Conservation (phyloP, 208 protist species). For the Crithidia acanthocephali region DNA sequence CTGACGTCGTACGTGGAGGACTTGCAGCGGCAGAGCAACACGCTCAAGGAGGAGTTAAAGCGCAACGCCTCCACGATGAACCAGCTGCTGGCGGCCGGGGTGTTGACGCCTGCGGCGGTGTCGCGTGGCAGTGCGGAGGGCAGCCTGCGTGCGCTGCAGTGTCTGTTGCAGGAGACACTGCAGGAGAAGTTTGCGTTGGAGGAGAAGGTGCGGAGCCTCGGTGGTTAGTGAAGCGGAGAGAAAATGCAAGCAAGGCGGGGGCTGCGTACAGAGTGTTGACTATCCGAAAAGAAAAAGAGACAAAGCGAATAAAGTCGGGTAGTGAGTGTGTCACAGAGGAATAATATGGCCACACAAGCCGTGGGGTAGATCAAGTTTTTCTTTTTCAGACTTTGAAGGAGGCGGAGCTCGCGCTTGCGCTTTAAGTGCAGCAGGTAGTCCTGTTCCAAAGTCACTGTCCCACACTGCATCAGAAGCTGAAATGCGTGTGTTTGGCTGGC, state of each 20-base stretch:
- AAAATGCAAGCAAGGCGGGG: not conserved
- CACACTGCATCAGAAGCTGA: too few relatives aligned
- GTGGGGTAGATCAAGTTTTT: too few relatives aligned
- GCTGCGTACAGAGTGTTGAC: not conserved
- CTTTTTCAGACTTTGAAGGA: too few relatives aligned
- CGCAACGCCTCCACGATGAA: constrained; percentile 47
- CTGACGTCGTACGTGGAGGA: constrained; percentile 51
- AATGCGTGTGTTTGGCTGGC: too few relatives aligned
- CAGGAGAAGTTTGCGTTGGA: constrained; percentile 62
- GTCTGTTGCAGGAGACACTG: constrained; percentile 66
- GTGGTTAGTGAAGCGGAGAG: not conserved
- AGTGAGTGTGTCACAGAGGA: too few relatives aligned
- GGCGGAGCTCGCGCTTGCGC: too few relatives aligned
- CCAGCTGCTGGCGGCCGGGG: constrained; percentile 28
- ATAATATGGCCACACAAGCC: too few relatives aligned
- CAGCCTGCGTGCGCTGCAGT: constrained; percentile 58
- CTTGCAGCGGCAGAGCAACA: constrained; percentile 37
- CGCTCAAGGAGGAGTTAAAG: constrained; percentile 37
- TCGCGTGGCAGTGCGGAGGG: constrained; percentile 34
- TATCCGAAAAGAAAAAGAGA: too few relatives aligned
- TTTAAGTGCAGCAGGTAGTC: too few relatives aligned
- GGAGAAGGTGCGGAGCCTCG: constrained; percentile 33
- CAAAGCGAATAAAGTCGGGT: too few relatives aligned
- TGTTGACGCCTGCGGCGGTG: constrained; percentile 25
- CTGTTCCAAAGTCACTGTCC: too few relatives aligned